Evolutionary conservation across 805 yeast genomes (phyloP).

Genomic region (Hemisphaericaspora nanyangensis): DNA sequence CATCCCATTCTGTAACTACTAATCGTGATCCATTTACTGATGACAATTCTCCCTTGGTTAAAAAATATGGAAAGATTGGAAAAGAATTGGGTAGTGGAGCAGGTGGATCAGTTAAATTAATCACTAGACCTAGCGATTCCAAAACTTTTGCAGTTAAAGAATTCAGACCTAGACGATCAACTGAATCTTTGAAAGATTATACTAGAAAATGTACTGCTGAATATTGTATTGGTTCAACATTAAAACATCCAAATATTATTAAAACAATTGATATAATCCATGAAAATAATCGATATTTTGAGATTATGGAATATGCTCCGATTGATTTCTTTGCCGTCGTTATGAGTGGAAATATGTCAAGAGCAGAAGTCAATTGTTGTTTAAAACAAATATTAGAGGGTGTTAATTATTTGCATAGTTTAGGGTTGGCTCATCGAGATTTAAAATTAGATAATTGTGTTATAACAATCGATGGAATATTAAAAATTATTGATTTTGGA

Average conservation of each 20-base stretch:
- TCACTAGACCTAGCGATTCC: conserved; percentile 61
- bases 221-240: conserved; percentile 88
- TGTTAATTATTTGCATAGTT: conserved; percentile 71
- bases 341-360: conserved; percentile 85
- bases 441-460: conserved; percentile 92
- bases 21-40: conserved; percentile 35
- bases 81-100: conserved; percentile 93
- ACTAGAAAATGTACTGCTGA: conserved; percentile 91
- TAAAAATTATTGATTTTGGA: conserved; percentile 89
- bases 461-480: conserved; percentile 74
- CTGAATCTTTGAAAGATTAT: conserved; percentile 79
- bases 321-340: conserved; percentile 91
- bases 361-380: conserved; percentile 80
- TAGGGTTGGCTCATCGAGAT: conserved; percentile 90
- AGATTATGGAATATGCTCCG: conserved; percentile 94
- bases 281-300: conserved; percentile 81
- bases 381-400: conserved; percentile 84
- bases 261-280: conserved; percentile 89
- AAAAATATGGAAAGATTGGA: conserved; percentile 76
- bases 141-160: conserved; percentile 89
- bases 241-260: conserved; percentile 85
- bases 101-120: conserved; percentile 83
- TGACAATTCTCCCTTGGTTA: conserved; percentile 56
- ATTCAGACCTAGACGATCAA: conserved; percentile 70
- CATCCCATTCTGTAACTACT: conserved; percentile 34